phyloP scores from a whole-genome alignment of 2,329 filamentous ascomycete species.

The Xylariaceae sp. region DNA sequence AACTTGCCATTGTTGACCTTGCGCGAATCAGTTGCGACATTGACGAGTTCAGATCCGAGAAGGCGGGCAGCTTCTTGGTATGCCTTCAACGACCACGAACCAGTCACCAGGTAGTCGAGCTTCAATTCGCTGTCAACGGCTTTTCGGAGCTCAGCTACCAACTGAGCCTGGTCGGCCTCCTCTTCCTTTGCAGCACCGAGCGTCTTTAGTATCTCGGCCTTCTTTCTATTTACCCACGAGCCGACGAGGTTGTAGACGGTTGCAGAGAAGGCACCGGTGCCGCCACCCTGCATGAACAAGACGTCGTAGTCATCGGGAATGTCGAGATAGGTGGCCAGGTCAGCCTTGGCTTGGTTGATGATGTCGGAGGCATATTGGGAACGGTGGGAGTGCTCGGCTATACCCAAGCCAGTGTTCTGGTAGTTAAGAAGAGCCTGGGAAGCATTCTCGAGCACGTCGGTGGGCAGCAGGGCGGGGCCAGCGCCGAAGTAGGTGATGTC shows the following conservation, averaged over 20 bases:
- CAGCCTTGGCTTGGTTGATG: constrained; percentile 69
- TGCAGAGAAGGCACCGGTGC: constrained; percentile 72
- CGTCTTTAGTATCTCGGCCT: constrained; percentile 42
- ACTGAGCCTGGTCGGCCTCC: neutral
- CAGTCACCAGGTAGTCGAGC: constrained; percentile 85
- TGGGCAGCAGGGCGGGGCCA: constrained; percentile 78
- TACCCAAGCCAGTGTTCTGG: constrained; percentile 71
- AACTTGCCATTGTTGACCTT: constrained; percentile 73
- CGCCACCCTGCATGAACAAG: constrained; percentile 81
- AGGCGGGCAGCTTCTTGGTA: constrained; percentile 71
- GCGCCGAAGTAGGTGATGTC: constrained; percentile 54
- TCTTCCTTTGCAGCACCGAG: neutral
- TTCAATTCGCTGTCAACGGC: constrained; percentile 66
- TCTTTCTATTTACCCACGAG: constrained; percentile 70
- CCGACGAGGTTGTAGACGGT: constrained; percentile 77
- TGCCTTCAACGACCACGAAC: constrained; percentile 85
- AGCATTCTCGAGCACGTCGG: constrained; percentile 69
- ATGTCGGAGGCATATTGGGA: constrained; percentile 72
- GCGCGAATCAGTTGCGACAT: constrained; percentile 66
- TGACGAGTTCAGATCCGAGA: constrained; percentile 72
- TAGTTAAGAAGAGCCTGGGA: constrained; percentile 75
- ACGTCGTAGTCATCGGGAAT: constrained; percentile 81
- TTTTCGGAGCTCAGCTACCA: constrained; percentile 41
- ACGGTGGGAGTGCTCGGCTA: constrained; percentile 87
- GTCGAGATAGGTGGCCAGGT: constrained; percentile 67